Conservation (phyloP, 495 filamentous ascomycete species). For the Geopyxis carbonaria region DNA sequence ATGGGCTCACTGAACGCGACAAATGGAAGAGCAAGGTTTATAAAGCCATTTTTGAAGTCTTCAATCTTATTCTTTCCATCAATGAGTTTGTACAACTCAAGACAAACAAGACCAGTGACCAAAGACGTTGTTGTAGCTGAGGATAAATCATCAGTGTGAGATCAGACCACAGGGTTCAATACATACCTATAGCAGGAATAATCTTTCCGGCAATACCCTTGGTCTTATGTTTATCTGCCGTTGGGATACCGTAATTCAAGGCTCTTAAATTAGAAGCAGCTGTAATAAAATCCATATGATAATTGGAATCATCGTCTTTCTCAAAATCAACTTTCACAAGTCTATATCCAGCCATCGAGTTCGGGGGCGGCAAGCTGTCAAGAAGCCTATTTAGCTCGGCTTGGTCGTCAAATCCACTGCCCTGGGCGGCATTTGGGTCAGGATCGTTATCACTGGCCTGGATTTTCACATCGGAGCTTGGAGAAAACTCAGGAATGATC, state of each 20-base stretch:
- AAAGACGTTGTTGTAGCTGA: slow-evolving; percentile 71
- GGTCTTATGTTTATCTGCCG: slow-evolving; percentile 82
- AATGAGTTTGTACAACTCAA: slow-evolving; percentile 92
- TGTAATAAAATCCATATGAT: slow-evolving; percentile 98
- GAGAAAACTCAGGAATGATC: slow-evolving; percentile 92
- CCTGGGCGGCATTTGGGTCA: slow-evolving; percentile 59
- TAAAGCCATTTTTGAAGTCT: slow-evolving; percentile 97
- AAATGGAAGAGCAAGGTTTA: slow-evolving; percentile 93
- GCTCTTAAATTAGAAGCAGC: slow-evolving; percentile 91
- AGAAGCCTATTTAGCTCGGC: slow-evolving; percentile 54
- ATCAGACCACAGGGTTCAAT: background rate
- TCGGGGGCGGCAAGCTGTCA: slow-evolving; percentile 53
- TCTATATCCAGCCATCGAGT: slow-evolving; percentile 66
- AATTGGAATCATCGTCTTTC: slow-evolving; percentile 96
- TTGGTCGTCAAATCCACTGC: slow-evolving; percentile 42
- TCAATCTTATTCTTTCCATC: slow-evolving; percentile 90
- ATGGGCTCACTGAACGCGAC: slow-evolving; percentile 97
- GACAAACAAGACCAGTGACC: slow-evolving; percentile 78
- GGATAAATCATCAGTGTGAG: background rate
- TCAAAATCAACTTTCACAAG: slow-evolving; percentile 90
- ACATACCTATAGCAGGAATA: slow-evolving; percentile 73
- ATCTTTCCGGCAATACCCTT: slow-evolving; percentile 99
- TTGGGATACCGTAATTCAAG: slow-evolving; percentile 89
- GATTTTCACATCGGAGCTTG: slow-evolving; percentile 85
- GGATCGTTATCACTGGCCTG: slow-evolving; percentile 92